phyloP scores from a whole-genome alignment of 768 basidiomycete genomes.

The Russula griseocarnosa region DNA sequence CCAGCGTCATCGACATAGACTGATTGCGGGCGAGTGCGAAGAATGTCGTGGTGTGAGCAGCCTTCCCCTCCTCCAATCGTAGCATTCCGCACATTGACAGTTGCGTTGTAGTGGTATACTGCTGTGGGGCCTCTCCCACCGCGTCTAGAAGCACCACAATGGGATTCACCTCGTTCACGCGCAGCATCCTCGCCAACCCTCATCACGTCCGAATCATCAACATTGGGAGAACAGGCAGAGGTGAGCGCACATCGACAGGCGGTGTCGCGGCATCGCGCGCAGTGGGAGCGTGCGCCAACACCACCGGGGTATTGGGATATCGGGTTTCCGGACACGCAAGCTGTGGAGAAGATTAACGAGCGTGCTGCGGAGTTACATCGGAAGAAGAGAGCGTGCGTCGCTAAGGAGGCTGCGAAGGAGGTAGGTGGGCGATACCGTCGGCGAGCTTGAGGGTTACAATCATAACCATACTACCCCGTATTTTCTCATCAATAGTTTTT shows the following conservation, averaged over 20 bases:
- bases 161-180: slow-evolving; percentile 60
- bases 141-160: slow-evolving; percentile 62
- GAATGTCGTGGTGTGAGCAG: slow-evolving; percentile 68
- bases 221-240: not conserved
- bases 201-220: not conserved
- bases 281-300: slow-evolving; percentile 66
- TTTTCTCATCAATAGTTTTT: too few relatives aligned
- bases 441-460: not conserved
- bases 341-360: slow-evolving; percentile 70
- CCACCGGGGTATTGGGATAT: slow-evolving; percentile 90
- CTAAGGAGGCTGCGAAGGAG: slow-evolving; percentile 52
- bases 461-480: not conserved
- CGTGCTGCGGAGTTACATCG: slow-evolving; percentile 68
- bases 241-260: slow-evolving; percentile 56
- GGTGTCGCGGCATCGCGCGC: slow-evolving; percentile 68
- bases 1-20: slow-evolving; percentile 54
- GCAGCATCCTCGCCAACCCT: slow-evolving; percentile 19
- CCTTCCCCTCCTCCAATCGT: not conserved
- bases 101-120: slow-evolving; percentile 62
- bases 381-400: slow-evolving; percentile 56
- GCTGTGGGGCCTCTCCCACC: slow-evolving; percentile 67
- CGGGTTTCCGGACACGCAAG: slow-evolving; percentile 84
- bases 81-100: not conserved
- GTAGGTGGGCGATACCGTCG: slow-evolving; percentile 15
- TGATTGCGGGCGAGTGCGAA: slow-evolving; percentile 79